Conservation (phyloP, 805 yeast species). For the Lachancea meyersii region DNA sequence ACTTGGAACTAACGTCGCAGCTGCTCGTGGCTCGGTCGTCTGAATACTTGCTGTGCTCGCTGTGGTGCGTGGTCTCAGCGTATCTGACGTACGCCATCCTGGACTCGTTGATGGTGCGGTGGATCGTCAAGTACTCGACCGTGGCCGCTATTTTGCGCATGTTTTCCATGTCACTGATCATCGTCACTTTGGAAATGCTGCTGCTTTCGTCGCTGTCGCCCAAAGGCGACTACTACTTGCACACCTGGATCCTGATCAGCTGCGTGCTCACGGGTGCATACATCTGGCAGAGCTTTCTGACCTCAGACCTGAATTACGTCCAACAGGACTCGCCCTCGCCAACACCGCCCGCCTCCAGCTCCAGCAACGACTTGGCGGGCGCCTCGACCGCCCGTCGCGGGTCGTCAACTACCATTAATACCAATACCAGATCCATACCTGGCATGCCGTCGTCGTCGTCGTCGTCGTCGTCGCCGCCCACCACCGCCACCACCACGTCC, state of each 20-base stretch:
- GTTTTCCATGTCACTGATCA: slow-evolving; percentile 70
- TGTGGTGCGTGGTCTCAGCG: slow-evolving; percentile 92
- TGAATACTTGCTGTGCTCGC: slow-evolving; percentile 72
- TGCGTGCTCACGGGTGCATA: slow-evolving; percentile 75
- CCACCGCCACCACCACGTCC: not conserved
- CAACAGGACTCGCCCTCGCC: slow-evolving; percentile 22
- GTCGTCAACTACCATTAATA: too few species aligned
- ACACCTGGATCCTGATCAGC: slow-evolving; percentile 88
- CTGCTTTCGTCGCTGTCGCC: slow-evolving; percentile 64
- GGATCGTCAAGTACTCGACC: slow-evolving; percentile 87
- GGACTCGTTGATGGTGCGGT: slow-evolving; percentile 85
- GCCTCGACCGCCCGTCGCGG: not conserved
- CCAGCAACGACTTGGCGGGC: not conserved
- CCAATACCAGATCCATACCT: too few species aligned
- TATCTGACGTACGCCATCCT: slow-evolving; percentile 76
- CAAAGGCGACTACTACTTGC: slow-evolving; percentile 65
- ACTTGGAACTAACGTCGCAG: slow-evolving; percentile 19
- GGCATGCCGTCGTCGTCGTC: not conserved
- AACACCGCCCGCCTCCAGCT: not conserved
- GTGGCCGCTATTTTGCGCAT: slow-evolving; percentile 85
- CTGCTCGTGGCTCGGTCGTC: slow-evolving; percentile 61
- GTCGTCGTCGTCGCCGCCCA: not conserved
- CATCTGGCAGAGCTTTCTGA: slow-evolving; percentile 81
- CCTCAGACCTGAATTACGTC: slow-evolving; percentile 56
- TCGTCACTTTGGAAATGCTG: slow-evolving; percentile 64